A percentile compares a stretch with the other conserved stretches of the same genome.
These are phyloP conservation scores for Baorangia bicolor DNA, from an alignment of 768 basidiomycete genomes.

Conservation along the genomic window DNA sequence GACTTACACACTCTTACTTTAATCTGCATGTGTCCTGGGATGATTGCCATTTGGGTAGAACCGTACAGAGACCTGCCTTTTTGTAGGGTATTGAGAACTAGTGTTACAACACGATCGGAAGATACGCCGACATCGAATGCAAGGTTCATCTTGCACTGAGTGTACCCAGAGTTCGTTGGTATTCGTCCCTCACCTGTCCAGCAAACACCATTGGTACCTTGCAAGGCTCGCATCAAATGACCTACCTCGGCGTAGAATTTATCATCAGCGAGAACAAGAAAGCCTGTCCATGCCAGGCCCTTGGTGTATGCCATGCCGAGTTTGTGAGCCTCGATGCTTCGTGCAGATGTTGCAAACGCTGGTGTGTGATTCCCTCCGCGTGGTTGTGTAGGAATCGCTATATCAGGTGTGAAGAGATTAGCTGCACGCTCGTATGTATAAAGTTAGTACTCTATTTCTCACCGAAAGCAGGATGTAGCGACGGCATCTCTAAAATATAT, in stretches of 20 bases:
- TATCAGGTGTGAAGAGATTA: conserved; percentile 24
- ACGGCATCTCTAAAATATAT: conserved; percentile 48
- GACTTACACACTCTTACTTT: conserved; percentile 16
- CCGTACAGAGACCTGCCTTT: conserved; percentile 3
- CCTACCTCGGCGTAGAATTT: conserved; percentile 55
- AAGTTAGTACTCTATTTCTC: conserved; percentile 16
- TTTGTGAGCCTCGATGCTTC: conserved; percentile 59
- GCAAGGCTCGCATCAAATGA: not conserved
- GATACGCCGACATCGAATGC: not conserved
- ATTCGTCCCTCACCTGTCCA: conserved; percentile 26
- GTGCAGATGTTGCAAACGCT: conserved; percentile 60
- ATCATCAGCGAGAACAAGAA: conserved; percentile 57
- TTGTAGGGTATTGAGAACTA: conserved; percentile 14
- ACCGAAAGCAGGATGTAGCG: conserved; percentile 66
- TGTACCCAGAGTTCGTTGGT: conserved; percentile 16
- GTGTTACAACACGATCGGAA: conserved; percentile 13
- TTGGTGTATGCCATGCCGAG: conserved; percentile 57
- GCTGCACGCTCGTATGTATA: not conserved
- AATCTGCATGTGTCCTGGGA: conserved; percentile 21
- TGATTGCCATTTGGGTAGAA: conserved; percentile 16
- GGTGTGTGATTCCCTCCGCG: conserved; percentile 77
- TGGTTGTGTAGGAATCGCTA: conserved; percentile 71
- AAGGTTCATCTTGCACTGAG: conserved; percentile 3
- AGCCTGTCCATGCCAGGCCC: conserved; percentile 59
- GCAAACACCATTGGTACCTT: not conserved